Conservation (phyloP, 306 rosid species). For the Trifolium repens region DNA sequence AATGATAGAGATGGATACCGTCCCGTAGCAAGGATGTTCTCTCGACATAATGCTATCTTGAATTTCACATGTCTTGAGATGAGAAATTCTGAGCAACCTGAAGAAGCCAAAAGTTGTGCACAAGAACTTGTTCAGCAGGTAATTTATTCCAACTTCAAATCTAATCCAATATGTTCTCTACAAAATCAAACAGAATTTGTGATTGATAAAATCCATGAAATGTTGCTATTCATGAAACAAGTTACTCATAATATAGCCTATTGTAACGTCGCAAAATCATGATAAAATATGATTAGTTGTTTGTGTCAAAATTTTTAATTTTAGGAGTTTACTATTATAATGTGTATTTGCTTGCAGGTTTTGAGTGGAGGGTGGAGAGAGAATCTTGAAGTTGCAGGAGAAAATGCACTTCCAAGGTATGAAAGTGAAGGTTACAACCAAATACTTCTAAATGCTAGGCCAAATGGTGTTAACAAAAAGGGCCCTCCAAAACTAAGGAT, state of each 20-base stretch:
- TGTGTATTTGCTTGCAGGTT: constrained; percentile 49
- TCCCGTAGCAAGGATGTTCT: constrained; percentile 80
- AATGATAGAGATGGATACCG: constrained; percentile 82
- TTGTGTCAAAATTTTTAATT: too few relatives aligned
- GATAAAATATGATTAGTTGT: too few relatives aligned
- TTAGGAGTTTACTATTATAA: too few relatives aligned
- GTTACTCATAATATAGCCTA: neutral
- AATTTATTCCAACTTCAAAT: constrained; percentile 33
- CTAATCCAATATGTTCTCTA: neutral
- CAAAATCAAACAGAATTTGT: neutral
- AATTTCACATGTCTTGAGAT: constrained; percentile 93
- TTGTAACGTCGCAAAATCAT: neutral
- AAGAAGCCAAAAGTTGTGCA: constrained; percentile 63
- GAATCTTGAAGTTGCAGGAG: constrained; percentile 83
- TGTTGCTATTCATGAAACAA: neutral
- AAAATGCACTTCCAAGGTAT: constrained; percentile 84
- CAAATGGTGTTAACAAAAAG: constrained; percentile 60
- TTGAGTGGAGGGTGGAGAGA: constrained; percentile 76
- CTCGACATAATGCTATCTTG: constrained; percentile 71
- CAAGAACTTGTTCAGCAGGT: constrained; percentile 89
- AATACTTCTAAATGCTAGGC: constrained; percentile 79
- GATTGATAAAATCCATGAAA: constrained; percentile 24
- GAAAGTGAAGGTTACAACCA: constrained; percentile 66
- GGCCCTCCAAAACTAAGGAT: constrained; percentile 65
- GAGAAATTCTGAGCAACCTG: constrained; percentile 74